Evolutionary conservation across 768 basidiomycete species (phyloP).

Genomic region (Inosperma sp.): DNA sequence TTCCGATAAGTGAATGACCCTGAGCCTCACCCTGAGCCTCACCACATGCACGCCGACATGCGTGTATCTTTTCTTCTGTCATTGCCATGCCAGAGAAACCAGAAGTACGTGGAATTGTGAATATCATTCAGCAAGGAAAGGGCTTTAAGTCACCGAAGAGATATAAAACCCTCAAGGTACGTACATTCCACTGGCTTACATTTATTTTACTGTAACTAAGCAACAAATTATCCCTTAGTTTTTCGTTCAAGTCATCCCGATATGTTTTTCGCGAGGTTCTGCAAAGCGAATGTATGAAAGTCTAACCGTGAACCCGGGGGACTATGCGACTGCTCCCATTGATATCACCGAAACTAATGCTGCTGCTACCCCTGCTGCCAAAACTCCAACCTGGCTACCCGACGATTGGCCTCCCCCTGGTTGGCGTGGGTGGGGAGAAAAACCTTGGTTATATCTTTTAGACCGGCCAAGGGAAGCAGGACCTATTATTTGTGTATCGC

Average conservation of each 20-base stretch:
- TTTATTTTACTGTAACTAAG: background rate
- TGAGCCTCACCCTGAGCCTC: too few species aligned
- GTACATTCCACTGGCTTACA: background rate
- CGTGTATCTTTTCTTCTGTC: background rate
- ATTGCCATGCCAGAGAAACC: background rate
- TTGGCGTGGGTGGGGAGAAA: background rate
- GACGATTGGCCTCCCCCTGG: background rate
- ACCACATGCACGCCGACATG: background rate
- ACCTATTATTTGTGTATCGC: background rate
- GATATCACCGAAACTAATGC: background rate
- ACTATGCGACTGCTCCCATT: too few species aligned
- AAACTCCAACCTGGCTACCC: background rate
- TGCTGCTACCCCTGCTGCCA: background rate
- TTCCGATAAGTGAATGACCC: too few species aligned
- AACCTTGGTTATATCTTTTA: background rate
- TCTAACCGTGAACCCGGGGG: background rate
- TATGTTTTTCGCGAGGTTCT: background rate
- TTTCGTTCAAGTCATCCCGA: background rate
- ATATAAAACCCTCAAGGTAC: background rate
- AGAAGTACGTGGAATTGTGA: background rate
- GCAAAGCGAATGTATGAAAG: background rate
- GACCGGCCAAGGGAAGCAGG: background rate
- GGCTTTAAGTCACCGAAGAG: background rate
- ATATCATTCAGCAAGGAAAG: background rate
- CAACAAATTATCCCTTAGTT: background rate